These are phyloP conservation scores for Monosporozyma aerobia DNA, from an alignment of 805 yeast genomes.

Conservation along the genomic window DNA sequence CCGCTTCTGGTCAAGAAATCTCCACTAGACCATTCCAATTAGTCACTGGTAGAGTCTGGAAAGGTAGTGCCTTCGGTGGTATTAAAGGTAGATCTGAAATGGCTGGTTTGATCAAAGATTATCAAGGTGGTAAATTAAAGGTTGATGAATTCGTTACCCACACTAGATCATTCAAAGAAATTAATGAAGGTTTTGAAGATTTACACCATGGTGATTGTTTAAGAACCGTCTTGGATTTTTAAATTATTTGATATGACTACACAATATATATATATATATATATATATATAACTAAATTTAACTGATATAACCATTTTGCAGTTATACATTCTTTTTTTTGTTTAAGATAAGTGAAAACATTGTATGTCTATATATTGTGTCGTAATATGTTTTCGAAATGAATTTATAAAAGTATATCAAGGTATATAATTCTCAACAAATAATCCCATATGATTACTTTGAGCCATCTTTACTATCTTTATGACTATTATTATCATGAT, in stretches of 20 bases:
- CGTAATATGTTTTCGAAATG: not conserved
- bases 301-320: not conserved
- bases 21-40: slow-evolving; percentile 97
- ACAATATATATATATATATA: not conserved
- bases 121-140: slow-evolving; percentile 68
- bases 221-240: slow-evolving; percentile 68
- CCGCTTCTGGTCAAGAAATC: slow-evolving; percentile 96
- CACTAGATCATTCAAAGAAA: slow-evolving; percentile 65
- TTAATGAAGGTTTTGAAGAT: slow-evolving; percentile 87
- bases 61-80: slow-evolving; percentile 99
- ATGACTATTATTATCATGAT: slow-evolving; percentile 3
- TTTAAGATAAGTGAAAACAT: too few species aligned
- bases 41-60: slow-evolving; percentile 98
- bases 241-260: not conserved
- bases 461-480: slow-evolving; percentile 6
- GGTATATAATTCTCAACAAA: not conserved
- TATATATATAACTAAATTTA: not conserved
- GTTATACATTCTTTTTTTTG: too few species aligned
- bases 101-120: slow-evolving; percentile 82
- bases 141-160: slow-evolving; percentile 95
- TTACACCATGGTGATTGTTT: slow-evolving; percentile 91
- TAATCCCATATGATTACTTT: not conserved
- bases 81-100: slow-evolving; percentile 95
- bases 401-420: not conserved
- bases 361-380: not conserved